Percentiles rank a stretch among this genome's conserved stretches.
Evolutionary conservation across 2,329 filamentous ascomycete genomes (phyloP).

Genomic region (Teratosphaeria nubilosa): DNA sequence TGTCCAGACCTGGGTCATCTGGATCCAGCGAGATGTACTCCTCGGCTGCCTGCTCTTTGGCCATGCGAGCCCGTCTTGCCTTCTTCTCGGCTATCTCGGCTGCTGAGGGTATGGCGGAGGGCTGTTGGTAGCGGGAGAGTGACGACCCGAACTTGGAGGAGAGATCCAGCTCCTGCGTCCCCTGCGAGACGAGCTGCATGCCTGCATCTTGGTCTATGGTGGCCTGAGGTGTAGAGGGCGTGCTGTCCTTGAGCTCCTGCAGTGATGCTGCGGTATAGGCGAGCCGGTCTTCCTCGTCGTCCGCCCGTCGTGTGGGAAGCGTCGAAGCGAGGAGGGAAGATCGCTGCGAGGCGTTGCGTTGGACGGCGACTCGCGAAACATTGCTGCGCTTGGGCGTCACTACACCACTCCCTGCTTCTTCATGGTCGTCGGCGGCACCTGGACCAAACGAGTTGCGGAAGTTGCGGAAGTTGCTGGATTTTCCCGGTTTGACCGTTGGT

Average conservation of each 20-base stretch:
- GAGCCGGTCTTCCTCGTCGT: slow-evolving; percentile 57
- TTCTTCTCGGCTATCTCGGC: slow-evolving; percentile 87
- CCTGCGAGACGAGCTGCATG: slow-evolving; percentile 37
- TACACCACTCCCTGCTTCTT: slow-evolving; percentile 41
- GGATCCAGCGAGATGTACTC: slow-evolving; percentile 57
- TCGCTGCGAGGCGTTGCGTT: slow-evolving; percentile 54
- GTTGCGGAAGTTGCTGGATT: slow-evolving; percentile 63
- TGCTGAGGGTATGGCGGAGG: slow-evolving; percentile 59
- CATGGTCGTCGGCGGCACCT: slow-evolving; percentile 43
- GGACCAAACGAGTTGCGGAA: slow-evolving; percentile 73
- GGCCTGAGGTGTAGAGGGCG: slow-evolving; percentile 64
- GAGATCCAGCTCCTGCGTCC: slow-evolving; percentile 34
- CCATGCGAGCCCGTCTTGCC: slow-evolving; percentile 71
- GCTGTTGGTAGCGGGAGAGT: slow-evolving; percentile 25
- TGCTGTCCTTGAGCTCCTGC: slow-evolving; percentile 74
- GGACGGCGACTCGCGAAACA: slow-evolving; percentile 53
- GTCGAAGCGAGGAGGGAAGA: slow-evolving; percentile 36
- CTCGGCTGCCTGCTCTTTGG: slow-evolving; percentile 48
- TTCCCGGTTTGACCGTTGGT: slow-evolving; percentile 47
- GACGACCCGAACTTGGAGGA: slow-evolving; percentile 47
- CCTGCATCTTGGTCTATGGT: slow-evolving; percentile 17
- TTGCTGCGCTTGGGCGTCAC: slow-evolving; percentile 54
- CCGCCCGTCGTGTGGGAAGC: slow-evolving; percentile 40
- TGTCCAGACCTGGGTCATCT: slow-evolving; percentile 39
- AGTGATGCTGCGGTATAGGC: slow-evolving; percentile 81